Percentiles rank a stretch among this genome's conserved stretches.
Conservation (phyloP, 2,329 filamentous ascomycete genomes). For the Geosmithia flava region DNA sequence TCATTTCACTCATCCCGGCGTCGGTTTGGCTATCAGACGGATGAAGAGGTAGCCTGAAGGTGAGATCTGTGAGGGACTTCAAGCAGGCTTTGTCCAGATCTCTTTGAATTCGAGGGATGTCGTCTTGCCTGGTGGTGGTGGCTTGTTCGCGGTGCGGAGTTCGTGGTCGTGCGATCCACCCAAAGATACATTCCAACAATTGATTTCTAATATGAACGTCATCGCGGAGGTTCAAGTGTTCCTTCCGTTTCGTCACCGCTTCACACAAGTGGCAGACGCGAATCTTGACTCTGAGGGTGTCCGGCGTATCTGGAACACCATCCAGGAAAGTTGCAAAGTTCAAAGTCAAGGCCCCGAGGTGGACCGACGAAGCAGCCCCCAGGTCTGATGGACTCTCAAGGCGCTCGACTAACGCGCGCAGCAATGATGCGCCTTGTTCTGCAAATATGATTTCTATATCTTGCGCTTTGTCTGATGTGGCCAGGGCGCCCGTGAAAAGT, state of each 20-base stretch:
- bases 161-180: conserved; percentile 53
- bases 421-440: conserved; percentile 52
- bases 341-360: conserved; percentile 50
- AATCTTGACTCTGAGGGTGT: conserved; percentile 51
- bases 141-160: conserved; percentile 32
- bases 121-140: conserved; percentile 38
- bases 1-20: conserved; percentile 54
- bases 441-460: conserved; percentile 54
- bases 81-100: conserved; percentile 56
- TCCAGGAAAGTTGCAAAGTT: conserved; percentile 58
- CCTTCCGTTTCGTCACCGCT: conserved; percentile 51
- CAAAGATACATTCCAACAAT: conserved; percentile 53
- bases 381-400: conserved; percentile 51
- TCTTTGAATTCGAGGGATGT: conserved; percentile 43
- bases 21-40: conserved; percentile 54
- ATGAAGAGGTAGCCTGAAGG: conserved; percentile 53
- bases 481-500: conserved; percentile 44
- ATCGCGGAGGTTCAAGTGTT: conserved; percentile 55
- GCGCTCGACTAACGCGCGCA: conserved; percentile 51
- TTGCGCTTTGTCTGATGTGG: conserved; percentile 35
- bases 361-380: conserved; percentile 48
- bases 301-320: conserved; percentile 39
- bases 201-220: conserved; percentile 59
- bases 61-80: conserved; percentile 51
- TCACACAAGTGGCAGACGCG: conserved; percentile 58